Conservation (phyloP, 805 yeast genomes). For the Geotrichum ghanense region DNA sequence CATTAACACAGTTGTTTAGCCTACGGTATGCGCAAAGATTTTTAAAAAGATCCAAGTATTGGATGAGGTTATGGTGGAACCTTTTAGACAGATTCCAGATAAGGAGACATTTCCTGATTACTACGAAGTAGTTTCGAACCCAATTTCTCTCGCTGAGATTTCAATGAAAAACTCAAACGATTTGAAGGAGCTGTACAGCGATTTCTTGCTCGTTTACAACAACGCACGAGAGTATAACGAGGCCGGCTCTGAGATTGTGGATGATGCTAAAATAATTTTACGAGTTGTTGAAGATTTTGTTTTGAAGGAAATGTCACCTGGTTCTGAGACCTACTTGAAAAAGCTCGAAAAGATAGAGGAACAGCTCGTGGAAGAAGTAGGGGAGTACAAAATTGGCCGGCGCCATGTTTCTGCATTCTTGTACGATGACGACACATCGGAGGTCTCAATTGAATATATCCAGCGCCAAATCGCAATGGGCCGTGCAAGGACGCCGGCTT, state of each 20-base stretch:
- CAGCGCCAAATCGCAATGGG: conserved; percentile 31
- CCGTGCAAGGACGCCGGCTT: conserved; percentile 42
- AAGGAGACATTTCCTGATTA: conserved; percentile 72
- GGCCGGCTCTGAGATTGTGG: conserved; percentile 50
- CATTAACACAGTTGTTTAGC: too few relatives aligned
- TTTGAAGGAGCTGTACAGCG: conserved; percentile 37
- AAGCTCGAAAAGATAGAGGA: conserved; percentile 33
- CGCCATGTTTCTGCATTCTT: conserved; percentile 63
- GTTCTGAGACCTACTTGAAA: conserved; percentile 31
- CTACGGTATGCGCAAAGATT: background rate
- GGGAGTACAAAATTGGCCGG: conserved; percentile 57
- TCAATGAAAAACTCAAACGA: conserved; percentile 32
- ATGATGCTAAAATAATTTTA: conserved; percentile 36
- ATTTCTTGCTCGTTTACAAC: conserved; percentile 52
- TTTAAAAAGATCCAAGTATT: background rate
- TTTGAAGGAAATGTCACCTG: conserved; percentile 6
- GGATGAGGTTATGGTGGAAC: conserved; percentile 24
- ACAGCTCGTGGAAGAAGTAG: conserved; percentile 56
- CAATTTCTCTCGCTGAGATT: conserved; percentile 63
- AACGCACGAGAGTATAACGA: conserved; percentile 71
- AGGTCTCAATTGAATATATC: background rate
- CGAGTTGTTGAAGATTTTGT: background rate
- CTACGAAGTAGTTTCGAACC: conserved; percentile 49
- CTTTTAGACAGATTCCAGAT: conserved; percentile 64
- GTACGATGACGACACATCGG: conserved; percentile 37